phyloP scores from a whole-genome alignment of 257 asterid species.

The Rauvolfia tetraphylla region DNA sequence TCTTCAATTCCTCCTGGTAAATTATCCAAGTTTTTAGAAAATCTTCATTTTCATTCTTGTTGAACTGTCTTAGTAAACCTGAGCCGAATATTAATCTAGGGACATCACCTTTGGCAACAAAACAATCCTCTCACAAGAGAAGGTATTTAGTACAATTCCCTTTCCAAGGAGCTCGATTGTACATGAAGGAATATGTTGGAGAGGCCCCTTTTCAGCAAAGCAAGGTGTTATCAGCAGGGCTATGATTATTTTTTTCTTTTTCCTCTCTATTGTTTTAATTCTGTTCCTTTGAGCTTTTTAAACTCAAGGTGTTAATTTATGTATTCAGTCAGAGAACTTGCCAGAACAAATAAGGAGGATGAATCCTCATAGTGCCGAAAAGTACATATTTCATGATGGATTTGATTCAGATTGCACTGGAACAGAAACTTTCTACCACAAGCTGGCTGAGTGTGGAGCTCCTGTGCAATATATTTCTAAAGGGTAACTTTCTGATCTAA shows the following conservation, averaged over 20 bases:
- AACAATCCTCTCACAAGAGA: conserved; percentile 45
- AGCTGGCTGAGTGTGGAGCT: conserved; percentile 75
- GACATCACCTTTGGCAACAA: conserved; percentile 54
- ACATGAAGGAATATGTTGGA: conserved; percentile 62
- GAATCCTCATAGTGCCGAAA: conserved; percentile 65
- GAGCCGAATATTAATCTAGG: conserved; percentile 44
- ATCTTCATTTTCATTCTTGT: conserved; percentile 20
- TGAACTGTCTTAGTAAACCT: conserved; percentile 26
- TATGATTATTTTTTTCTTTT: neutral
- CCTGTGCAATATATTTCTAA: conserved; percentile 58
- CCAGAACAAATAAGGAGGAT: conserved; percentile 58
- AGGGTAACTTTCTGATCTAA: conserved; percentile 47
- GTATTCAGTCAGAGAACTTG: conserved; percentile 56
- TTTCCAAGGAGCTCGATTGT: conserved; percentile 44
- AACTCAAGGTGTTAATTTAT: conserved; percentile 20
- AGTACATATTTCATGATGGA: conserved; percentile 46
- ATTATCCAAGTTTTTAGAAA: conserved; percentile 23
- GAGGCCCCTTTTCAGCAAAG: conserved; percentile 49
- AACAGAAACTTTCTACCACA: conserved; percentile 48
- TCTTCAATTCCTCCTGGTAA: conserved; percentile 53
- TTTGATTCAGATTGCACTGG: conserved; percentile 46
- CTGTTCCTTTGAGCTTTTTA: conserved; percentile 26
- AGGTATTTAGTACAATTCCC: conserved; percentile 69
- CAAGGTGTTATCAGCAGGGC: conserved; percentile 43
- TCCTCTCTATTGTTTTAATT: conserved; percentile 3